Base-by-base conservation (phyloP, 441 rosid genomes). In the Breynia disticha region DNA sequence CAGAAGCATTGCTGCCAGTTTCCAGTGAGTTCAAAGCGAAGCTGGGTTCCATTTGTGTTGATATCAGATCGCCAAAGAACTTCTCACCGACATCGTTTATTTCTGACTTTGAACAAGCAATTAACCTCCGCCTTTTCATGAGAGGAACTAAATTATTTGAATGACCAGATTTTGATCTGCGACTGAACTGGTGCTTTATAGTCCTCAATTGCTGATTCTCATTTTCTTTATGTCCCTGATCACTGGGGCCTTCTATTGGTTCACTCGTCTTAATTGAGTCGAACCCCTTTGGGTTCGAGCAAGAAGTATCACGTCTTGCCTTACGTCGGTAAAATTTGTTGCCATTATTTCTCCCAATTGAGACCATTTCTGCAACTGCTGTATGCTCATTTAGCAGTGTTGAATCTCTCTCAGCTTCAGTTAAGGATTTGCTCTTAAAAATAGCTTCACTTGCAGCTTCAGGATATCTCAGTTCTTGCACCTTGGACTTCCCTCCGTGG, bases 111-210 rank as follows among this genome's bases (percentile, higher is more conserved):
- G 70, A 66, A 65, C 80, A 78, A 63, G 82, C 68, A 54, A 78
- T 70, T 65, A 86, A 73, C 60, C 81, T 80, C 63, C 77, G 60
- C 24, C 73, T 74, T 72, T 86, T 83, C 58, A 55, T 45, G 8
- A 46, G 57, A 37, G 80, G 81, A 35, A 68, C 77, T 54, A 67
- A 68, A 56, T 67, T 61, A 65, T 57, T 71, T 21, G 76, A 68
- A 55, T 65, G 67, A 5, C 60, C 60, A 54, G 69, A 51, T 54
- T 77, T 86, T 15, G 68, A 51, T 60, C 76, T 62, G 64, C 74
- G 72, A 43, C 61, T 71, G 68, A 58, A 75, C 54, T 67, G 75
- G 53, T 68, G 76, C 74, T 75, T 81, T 63, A 55, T 62, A 53
- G 55, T 21, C 67, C 63, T 67, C 32, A 64, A 47, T 50, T 78